Evolutionary conservation across 805 yeast genomes (phyloP).

Genomic region (Saturnispora mendoncae): DNA sequence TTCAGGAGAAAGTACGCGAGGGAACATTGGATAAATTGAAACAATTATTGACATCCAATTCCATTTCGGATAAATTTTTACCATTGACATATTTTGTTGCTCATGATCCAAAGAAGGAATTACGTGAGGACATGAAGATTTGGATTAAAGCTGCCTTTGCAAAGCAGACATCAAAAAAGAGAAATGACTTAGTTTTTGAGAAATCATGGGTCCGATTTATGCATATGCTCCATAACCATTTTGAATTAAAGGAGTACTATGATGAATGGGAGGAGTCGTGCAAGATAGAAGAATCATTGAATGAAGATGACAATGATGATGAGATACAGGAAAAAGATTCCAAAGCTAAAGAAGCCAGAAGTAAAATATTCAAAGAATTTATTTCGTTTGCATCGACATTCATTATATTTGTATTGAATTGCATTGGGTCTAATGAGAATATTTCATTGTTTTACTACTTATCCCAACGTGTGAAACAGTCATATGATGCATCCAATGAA

Average conservation of each 20-base stretch:
- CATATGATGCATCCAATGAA: constrained; percentile 46
- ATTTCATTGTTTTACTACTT: constrained; percentile 66
- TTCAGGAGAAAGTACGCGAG: constrained; percentile 45
- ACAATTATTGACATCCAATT: constrained; percentile 39
- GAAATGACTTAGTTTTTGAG: constrained; percentile 48
- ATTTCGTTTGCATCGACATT: constrained; percentile 50
- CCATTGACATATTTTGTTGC: constrained; percentile 67
- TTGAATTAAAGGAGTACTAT: constrained; percentile 44
- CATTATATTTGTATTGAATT: constrained; percentile 48
- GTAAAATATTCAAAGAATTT: constrained; percentile 18
- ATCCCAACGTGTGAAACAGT: constrained; percentile 72
- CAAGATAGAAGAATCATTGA: constrained; percentile 4
- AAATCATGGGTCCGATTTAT: constrained; percentile 57
- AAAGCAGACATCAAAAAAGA: constrained; percentile 25
- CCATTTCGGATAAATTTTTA: constrained; percentile 55
- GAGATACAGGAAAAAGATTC: constrained; percentile 1
- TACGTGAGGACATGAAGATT: constrained; percentile 45
- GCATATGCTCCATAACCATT: constrained; percentile 67
- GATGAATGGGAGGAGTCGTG: constrained; percentile 13
- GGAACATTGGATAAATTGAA: constrained; percentile 43
- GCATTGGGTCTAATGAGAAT: constrained; percentile 57
- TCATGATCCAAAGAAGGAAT: constrained; percentile 52
- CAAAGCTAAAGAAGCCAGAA: constrained; percentile 24
- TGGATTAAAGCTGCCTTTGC: constrained; percentile 63
- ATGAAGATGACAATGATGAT: constrained; percentile 11